Evolutionary conservation across 805 yeast genomes (phyloP), one percentile per base, ranked within the genome.

Genomic region (Wickerhamomyces xylosicus): DNA sequence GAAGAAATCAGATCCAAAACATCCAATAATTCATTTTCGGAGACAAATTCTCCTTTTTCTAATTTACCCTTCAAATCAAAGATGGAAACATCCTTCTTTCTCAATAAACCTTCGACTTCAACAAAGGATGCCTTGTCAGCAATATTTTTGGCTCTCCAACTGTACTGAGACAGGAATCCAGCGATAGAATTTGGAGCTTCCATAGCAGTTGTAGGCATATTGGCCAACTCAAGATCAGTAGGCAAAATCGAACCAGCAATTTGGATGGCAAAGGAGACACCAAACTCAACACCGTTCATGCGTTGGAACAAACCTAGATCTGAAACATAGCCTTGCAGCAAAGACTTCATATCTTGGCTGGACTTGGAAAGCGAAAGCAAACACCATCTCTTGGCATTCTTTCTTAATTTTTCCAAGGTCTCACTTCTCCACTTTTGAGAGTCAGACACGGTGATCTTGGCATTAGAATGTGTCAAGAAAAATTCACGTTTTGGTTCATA

Each of bases 231-330:
- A 34, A 79, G 63, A 49, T 85, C 94, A 21, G 67, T 68, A 16
- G 79, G 67, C n/a, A 78, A 61, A 11, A 85, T 71, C 4, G 72
- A 57, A 4, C 92, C 86, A 1, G 95, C 95, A 79, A 86, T 72
- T 47, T 85, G 92, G 41, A 89, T 63, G 0, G 98, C 97, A 67
- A 90, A 85, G 0, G 95, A 79, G 36, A 87, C 80, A 39, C 97
- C 97, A 51, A 72, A 78, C 41, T 83, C 79, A 33, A 84, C 71
- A 49, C 50, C 63, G 49, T 57, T 69, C 47, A 56, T 54, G 45
- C 52, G 60, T 45, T 49, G 62, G 40, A 49, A 39, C 19, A 43
- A 36, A 19, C 66, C 62, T 47, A 62, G 48, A 21, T 65, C 69
- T 2, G 85, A 69, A 3, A 87, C 74, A 52, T 90, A 92, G 0